Conservation (phyloP, 1,139 yeast species). For the Kodamaea sp. region DNA sequence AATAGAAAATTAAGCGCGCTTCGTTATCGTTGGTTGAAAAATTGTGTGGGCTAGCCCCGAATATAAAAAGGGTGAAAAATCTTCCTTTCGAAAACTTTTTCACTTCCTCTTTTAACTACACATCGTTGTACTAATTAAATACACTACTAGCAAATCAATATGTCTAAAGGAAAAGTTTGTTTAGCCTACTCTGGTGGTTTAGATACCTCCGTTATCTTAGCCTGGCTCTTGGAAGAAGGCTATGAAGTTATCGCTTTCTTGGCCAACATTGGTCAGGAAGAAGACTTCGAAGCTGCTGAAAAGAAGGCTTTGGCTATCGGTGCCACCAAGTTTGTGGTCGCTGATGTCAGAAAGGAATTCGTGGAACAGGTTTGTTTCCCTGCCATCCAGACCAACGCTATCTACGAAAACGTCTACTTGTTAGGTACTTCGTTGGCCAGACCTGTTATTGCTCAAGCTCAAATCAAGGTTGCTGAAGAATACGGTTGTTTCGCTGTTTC, state of each 20-base stretch:
- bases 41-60: slow-evolving; percentile 8
- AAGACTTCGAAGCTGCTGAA: slow-evolving; percentile 96
- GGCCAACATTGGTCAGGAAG: slow-evolving; percentile 99
- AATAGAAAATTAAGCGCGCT: slow-evolving; percentile 41
- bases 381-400: slow-evolving; percentile 95
- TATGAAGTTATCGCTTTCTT: slow-evolving; percentile 97
- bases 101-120: slow-evolving; percentile 11
- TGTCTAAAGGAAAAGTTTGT: slow-evolving; percentile 98
- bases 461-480: slow-evolving; percentile 92
- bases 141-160: no score
- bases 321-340: slow-evolving; percentile 92
- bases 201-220: slow-evolving; percentile 95
- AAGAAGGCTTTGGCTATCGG: slow-evolving; percentile 96
- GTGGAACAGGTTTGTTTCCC: slow-evolving; percentile 93
- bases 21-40: slow-evolving; percentile 28
- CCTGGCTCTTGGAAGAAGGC: slow-evolving; percentile 97
- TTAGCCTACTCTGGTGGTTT: slow-evolving; percentile 99
- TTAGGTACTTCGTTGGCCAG: slow-evolving; percentile 97
- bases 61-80: slow-evolving; percentile 24
- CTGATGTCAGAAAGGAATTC: slow-evolving; percentile 92
- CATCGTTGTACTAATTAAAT: slow-evolving; percentile 1
- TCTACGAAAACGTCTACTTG: slow-evolving; percentile 93
- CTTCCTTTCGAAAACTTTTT: slow-evolving; percentile 18
- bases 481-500: slow-evolving; percentile 98
- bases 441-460: slow-evolving; percentile 98